Percentiles rank a stretch among this genome's conserved stretches.
Evolutionary conservation across 179 eudicot species (phyloP).

Genomic region (Heliamphora pulchella): DNA sequence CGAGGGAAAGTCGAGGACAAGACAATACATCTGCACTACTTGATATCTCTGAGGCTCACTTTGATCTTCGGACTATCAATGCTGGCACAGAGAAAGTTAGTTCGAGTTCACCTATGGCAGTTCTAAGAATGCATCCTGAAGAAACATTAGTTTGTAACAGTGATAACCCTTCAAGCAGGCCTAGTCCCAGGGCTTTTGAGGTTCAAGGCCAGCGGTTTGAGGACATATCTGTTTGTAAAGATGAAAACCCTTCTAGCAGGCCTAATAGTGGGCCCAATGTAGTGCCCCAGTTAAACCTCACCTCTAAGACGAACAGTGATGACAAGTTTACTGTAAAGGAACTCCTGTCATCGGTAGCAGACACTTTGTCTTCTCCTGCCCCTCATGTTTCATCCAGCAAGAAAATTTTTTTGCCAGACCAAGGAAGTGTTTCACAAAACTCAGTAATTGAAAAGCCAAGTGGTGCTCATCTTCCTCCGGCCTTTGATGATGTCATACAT

Average conservation of each 20-base stretch:
- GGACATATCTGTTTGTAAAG: constrained; percentile 28
- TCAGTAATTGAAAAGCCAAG: constrained; percentile 17
- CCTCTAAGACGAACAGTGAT: constrained; percentile 39
- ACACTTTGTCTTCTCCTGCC: constrained; percentile 24
- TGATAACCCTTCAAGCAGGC: constrained; percentile 23
- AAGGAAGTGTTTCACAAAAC: constrained; percentile 14
- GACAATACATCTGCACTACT: constrained; percentile 20
- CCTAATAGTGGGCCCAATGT: constrained; percentile 31
- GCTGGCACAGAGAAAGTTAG: constrained; percentile 23
- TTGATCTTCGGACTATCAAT: constrained; percentile 25
- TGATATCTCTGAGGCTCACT: constrained; percentile 24
- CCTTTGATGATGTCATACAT: constrained; percentile 47
- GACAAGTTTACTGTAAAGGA: constrained; percentile 79
- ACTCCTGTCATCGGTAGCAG: constrained; percentile 38
- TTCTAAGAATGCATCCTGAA: constrained; percentile 16
- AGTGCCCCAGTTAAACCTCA: constrained; percentile 27
- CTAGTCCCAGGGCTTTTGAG: constrained; percentile 12
- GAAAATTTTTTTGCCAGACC: constrained; percentile 12
- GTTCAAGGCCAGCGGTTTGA: constrained; percentile 17
- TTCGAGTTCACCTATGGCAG: constrained; percentile 18
- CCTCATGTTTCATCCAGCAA: constrained; percentile 18
- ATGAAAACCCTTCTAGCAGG: constrained; percentile 29
- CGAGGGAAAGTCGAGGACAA: constrained; percentile 20
- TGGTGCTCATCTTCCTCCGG: constrained; percentile 23
- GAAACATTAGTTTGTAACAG: constrained; percentile 25